These are phyloP conservation scores for Chernovozyma sophiae-reginae DNA, from an alignment of 1,139 yeast genomes.

Conservation along the genomic window DNA sequence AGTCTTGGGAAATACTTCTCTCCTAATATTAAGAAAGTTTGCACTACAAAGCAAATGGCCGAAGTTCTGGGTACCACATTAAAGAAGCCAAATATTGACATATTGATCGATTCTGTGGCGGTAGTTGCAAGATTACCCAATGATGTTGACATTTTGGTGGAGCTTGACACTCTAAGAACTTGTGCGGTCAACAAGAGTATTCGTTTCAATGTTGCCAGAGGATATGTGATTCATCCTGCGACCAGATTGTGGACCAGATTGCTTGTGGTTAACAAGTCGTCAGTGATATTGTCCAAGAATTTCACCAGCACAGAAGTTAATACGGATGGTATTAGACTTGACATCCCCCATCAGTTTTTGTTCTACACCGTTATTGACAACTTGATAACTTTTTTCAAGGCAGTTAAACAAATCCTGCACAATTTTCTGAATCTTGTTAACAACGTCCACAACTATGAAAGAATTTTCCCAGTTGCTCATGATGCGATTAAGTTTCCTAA, in stretches of 20 bases:
- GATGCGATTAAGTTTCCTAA: slow-evolving; percentile 28
- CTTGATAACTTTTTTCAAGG: slow-evolving; percentile 55
- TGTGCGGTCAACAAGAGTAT: slow-evolving; percentile 22
- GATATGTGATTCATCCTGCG: slow-evolving; percentile 54
- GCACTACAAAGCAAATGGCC: slow-evolving; percentile 24
- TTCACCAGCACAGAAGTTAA: slow-evolving; percentile 18
- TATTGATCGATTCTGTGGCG: slow-evolving; percentile 39
- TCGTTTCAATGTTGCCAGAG: slow-evolving; percentile 34
- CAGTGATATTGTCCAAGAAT: slow-evolving; percentile 20
- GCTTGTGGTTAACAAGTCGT: slow-evolving; percentile 37
- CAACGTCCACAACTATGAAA: slow-evolving; percentile 34
- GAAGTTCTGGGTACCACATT: slow-evolving; percentile 19
- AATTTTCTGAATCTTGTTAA: slow-evolving; percentile 44
- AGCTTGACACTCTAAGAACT: slow-evolving; percentile 36
- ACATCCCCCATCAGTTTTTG: slow-evolving; percentile 59
- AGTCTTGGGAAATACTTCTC: slow-evolving; percentile 33
- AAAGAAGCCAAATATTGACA: slow-evolving; percentile 27
- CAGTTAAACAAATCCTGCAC: slow-evolving; percentile 49
- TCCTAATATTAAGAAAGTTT: slow-evolving; percentile 30
- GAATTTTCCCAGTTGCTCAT: slow-evolving; percentile 31
- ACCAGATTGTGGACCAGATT: slow-evolving; percentile 45
- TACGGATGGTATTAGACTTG: slow-evolving; percentile 29
- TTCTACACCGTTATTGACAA: slow-evolving; percentile 67
- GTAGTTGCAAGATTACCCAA: slow-evolving; percentile 48
- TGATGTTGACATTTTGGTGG: slow-evolving; percentile 48